A percentile compares a stretch with the other conserved stretches of the same genome.
Evolutionary conservation across 2,329 filamentous ascomycete species (phyloP).

Genomic region (Beauveria varroae): DNA sequence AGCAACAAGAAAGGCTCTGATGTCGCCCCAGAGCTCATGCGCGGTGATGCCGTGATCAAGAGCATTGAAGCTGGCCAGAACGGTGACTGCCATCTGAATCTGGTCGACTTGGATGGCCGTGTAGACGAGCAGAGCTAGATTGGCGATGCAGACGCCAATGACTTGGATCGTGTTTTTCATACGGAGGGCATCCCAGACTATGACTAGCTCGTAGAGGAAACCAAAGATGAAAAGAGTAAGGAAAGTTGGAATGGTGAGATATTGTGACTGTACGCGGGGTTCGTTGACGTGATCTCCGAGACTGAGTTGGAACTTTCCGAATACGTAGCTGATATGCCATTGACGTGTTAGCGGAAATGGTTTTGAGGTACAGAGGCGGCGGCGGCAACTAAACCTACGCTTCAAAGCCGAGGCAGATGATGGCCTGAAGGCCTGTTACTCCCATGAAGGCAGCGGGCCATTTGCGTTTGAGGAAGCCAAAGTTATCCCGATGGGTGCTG

Average conservation of each 20-base stretch:
- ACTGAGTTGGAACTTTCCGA: slow-evolving; percentile 72
- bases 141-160: slow-evolving; percentile 90
- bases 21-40: slow-evolving; percentile 55
- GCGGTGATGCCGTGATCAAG: slow-evolving; percentile 31
- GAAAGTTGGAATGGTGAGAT: slow-evolving; percentile 83
- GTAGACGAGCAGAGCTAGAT: slow-evolving; percentile 85
- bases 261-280: slow-evolving; percentile 39
- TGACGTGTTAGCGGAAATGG: slow-evolving; percentile 13
- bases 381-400: slow-evolving; percentile 50
- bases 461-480: slow-evolving; percentile 72
- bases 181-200: slow-evolving; percentile 89
- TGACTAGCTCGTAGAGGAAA: slow-evolving; percentile 81
- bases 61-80: slow-evolving; percentile 38
- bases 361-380: not conserved
- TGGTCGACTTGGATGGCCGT: slow-evolving; percentile 89
- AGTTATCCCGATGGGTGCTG: slow-evolving; percentile 24
- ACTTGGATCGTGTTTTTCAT: slow-evolving; percentile 98
- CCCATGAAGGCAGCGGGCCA: slow-evolving; percentile 87
- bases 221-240: slow-evolving; percentile 95
- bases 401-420: slow-evolving; percentile 77
- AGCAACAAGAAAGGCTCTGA: slow-evolving; percentile 72
- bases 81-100: slow-evolving; percentile 64
- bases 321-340: slow-evolving; percentile 62
- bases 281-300: slow-evolving; percentile 36
- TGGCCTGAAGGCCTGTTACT: slow-evolving; percentile 66